Conservation (phyloP, 1,284 basidiomycete genomes). For the Cerrena zonata region DNA sequence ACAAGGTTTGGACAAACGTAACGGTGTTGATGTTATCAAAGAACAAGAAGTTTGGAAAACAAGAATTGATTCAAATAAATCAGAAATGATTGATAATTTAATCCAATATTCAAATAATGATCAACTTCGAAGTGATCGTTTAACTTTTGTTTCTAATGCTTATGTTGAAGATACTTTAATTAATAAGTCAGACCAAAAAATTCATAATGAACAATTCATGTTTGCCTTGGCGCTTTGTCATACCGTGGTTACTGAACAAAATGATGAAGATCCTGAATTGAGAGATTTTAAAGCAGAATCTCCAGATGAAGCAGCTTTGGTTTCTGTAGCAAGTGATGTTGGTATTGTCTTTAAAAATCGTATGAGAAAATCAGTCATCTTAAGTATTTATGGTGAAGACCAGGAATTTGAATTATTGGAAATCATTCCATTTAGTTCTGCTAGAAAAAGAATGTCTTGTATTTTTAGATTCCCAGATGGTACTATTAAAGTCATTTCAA, state of each 20-base stretch:
- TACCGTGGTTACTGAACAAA: conserved; percentile 79
- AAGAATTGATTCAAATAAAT: conserved; percentile 61
- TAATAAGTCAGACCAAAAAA: conserved; percentile 54
- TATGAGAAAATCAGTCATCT: conserved; percentile 72
- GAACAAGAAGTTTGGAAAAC: conserved; percentile 67
- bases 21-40: conserved; percentile 63
- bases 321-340: conserved; percentile 84
- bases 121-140: conserved; percentile 75
- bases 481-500: conserved; percentile 86
- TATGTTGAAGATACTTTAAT: conserved; percentile 71
- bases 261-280: conserved; percentile 56
- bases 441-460: conserved; percentile 91
- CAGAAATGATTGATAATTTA: conserved; percentile 76
- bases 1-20: conserved; percentile 81
- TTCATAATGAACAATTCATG: conserved; percentile 84
- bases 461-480: conserved; percentile 81
- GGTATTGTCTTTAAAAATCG: conserved; percentile 87
- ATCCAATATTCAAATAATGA: conserved; percentile 82
- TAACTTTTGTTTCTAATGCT: conserved; percentile 85
- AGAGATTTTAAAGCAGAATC: conserved; percentile 94
- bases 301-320: conserved; percentile 91
- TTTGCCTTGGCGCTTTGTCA: conserved; percentile 88
- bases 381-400: conserved; percentile 85
- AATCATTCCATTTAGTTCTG: conserved; percentile 88
- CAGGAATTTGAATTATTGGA: conserved; percentile 80